Evolutionary conservation across 139 green algal genomes (phyloP), one percentile per base, ranked within the genome.

Genomic region (Asterochloris sp.): DNA sequence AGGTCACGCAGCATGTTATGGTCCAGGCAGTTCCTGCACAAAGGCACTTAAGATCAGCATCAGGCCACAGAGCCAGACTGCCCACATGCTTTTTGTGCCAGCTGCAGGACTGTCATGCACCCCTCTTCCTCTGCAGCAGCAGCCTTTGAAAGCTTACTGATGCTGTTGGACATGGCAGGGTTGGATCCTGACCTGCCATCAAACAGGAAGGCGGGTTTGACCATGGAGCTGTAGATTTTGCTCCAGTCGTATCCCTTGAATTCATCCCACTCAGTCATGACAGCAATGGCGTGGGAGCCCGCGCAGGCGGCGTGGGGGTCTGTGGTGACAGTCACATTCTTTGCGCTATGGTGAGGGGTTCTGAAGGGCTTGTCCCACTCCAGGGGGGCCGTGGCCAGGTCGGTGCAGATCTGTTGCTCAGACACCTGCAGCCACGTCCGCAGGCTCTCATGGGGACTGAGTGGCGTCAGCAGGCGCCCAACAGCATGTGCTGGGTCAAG

Each of bases 231-330:
- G 62, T 92, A 94, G 19, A 92, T 92, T 62, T 73, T 69, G 83
- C 92, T 71, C 74, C 87, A 95, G 85, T 96, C 92, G 21, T 92
- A 85, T 10, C 23, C 83, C 89, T 98, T 99, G 92, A 99, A 99
- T 87, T 97, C 90, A 83, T 99, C 97, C 97, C 97, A 99, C 91
- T 99, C 97, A 13, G 97, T 99, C 73, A 99, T 88, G 11, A 99
- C 84, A 83, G 88, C 93, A 24, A 99, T 88, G 62, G 88, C 96
- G 81, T 98, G 96, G 17, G 94, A 88, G 64, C 85, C 96, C 61
- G 93, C 47, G 76, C 67, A 74, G 0, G 95, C 95, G 26, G 95
- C 89, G 21, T 91, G 90, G 6, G 90, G 78, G 69, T 94, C 87
- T n/a, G 82, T 60, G 27, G 91, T 85, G 63, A 91, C 91, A 63